Base-by-base conservation (phyloP, 441 rosid genomes). In the Geranium incanum region DNA sequence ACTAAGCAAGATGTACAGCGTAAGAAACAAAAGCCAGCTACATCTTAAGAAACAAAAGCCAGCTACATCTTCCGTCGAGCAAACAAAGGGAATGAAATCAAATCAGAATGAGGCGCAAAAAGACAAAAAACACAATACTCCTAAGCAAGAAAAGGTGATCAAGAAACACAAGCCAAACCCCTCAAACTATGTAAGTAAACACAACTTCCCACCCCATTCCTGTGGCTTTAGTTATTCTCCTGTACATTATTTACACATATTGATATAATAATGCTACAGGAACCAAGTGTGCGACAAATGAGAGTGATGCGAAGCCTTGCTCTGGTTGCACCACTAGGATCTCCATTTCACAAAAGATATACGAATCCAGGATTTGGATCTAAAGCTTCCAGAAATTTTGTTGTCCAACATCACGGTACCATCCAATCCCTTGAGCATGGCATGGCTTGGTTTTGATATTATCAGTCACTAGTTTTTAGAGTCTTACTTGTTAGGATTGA, bases 301-400 rank as follows among this genome's bases (percentile, higher is more conserved):
- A 85, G 84, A 81, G 93, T 88, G 70, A 86, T 86, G 89, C 84
- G 81, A 76, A 81, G 77, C 70, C 90, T 86, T 52, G 90, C 85
- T 65, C 73, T 88, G 77, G n/a, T 72, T 69, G 84, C 89, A 5
- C 89, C 93, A 57, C 72, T 80, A 0, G 93, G 90, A 48, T 86
- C 93, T 13, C 93, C 93, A 70, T 88, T 81, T 71, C 37, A 8
- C 62, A 76, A 74, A 73, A 72, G 69, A 48, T 48, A 48, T 16
- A 48, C 15, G 57, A 11, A 48, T 48, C 57, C n/a, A 48, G 12
- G 57, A 48, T 48, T 48, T 48, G 57, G 13, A 48, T 3, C 57
- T 9, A 28, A 28, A 8, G 43, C 8, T 4, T 0, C 43, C 43
- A 39, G 5, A 4, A 39, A 39, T 39, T 39, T 39, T 39, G 43